Percentiles rank a stretch among this genome's conserved stretches.
phyloP scores from a whole-genome alignment of 1,139 yeast genomes.

The Yamadazyma spencermartinsiae region DNA sequence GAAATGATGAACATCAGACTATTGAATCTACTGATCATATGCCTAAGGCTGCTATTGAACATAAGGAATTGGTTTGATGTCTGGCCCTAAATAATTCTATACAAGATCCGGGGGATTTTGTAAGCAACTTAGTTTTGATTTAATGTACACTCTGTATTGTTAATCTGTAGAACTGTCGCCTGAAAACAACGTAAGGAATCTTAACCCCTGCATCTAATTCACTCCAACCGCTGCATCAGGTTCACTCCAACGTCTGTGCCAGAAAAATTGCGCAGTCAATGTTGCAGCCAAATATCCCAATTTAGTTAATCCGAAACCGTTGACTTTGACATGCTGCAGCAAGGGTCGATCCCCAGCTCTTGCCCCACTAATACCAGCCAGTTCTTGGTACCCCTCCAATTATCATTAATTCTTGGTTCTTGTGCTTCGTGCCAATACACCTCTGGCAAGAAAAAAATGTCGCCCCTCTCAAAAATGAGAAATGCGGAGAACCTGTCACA shows the following conservation, averaged over 20 bases:
- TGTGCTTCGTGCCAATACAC: no score
- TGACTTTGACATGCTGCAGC: background rate
- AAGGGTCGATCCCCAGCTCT: background rate
- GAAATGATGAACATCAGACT: constrained; percentile 18
- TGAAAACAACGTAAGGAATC: no score
- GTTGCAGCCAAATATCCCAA: background rate
- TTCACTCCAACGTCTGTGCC: no score
- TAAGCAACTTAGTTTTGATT: background rate
- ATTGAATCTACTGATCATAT: constrained; percentile 4
- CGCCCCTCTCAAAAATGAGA: background rate
- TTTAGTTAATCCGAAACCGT: constrained; percentile 1
- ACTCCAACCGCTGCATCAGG: no score
- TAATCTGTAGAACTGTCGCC: no score
- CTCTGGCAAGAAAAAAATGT: background rate
- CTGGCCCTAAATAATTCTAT: no score
- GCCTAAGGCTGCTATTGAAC: constrained; percentile 7
- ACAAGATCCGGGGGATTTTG: background rate
- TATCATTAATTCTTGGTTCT: background rate
- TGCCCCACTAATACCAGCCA: background rate
- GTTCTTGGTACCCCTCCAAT: constrained; percentile 1
- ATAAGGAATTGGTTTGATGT: constrained; percentile 4
- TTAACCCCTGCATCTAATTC: no score
- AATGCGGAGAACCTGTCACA: background rate
- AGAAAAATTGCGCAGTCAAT: no score
- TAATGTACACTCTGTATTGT: background rate